Conservation (phyloP, 192 early-diverging fungal species). For the Rhizoclosmatium globosum region DNA sequence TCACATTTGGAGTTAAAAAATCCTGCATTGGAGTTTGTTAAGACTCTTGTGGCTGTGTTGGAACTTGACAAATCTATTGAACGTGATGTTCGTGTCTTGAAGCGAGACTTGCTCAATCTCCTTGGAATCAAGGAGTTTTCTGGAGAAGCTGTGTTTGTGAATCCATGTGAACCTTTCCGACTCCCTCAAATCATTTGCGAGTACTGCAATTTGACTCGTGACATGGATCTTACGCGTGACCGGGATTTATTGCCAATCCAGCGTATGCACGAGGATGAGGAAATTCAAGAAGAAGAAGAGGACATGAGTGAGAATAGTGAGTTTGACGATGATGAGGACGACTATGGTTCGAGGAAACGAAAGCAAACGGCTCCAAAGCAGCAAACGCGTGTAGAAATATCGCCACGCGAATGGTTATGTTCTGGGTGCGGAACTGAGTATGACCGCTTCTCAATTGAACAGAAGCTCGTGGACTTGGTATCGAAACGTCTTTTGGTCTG, state of each 20-base stretch:
- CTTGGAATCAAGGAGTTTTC: slow-evolving; percentile 86
- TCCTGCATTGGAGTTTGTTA: slow-evolving; percentile 86
- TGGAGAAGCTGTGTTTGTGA: slow-evolving; percentile 76
- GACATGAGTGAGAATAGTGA: slow-evolving; percentile 36
- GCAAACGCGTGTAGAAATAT: background rate
- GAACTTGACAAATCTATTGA: slow-evolving; percentile 76
- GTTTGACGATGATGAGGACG: slow-evolving; percentile 1
- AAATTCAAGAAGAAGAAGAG: background rate
- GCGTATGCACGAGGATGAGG: slow-evolving; percentile 11
- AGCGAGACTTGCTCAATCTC: slow-evolving; percentile 77
- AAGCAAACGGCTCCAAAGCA: slow-evolving; percentile 19
- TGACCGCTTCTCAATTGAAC: slow-evolving; percentile 81
- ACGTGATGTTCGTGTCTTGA: slow-evolving; percentile 81
- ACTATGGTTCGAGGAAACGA: slow-evolving; percentile 7
- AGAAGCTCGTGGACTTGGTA: slow-evolving; percentile 80
- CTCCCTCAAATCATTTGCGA: slow-evolving; percentile 86
- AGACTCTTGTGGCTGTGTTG: slow-evolving; percentile 78
- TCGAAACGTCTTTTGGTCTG: slow-evolving; percentile 71
- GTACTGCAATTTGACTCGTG: slow-evolving; percentile 83
- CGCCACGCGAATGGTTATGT: slow-evolving; percentile 72
- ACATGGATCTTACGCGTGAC: slow-evolving; percentile 93
- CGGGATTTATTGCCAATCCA: slow-evolving; percentile 64
- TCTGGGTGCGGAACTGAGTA: slow-evolving; percentile 81
- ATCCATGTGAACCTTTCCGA: slow-evolving; percentile 83
- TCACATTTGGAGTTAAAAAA: slow-evolving; percentile 71